Evolutionary conservation across 2,329 filamentous ascomycete genomes (phyloP).

Genomic region (Xylaria digitata): DNA sequence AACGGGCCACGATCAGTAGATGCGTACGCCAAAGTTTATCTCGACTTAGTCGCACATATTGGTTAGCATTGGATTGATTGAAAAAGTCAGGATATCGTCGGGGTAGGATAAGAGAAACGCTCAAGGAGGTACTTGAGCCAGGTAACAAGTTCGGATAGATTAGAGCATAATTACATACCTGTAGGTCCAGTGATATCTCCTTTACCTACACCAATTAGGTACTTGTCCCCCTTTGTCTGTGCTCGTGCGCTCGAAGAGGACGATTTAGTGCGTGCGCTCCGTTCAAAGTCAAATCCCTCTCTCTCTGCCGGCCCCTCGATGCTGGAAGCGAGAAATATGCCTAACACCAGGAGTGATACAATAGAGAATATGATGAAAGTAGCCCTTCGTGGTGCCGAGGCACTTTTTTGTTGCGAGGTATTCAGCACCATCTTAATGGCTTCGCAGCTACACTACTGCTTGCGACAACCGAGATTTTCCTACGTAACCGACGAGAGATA

Average conservation of each 20-base stretch:
- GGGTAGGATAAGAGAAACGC: not conserved
- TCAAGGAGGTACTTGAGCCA: not conserved
- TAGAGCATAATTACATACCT: constrained; percentile 29
- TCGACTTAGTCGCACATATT: constrained; percentile 66
- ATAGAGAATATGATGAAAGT: constrained; percentile 46
- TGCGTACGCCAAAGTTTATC: constrained; percentile 88
- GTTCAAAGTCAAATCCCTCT: constrained; percentile 39
- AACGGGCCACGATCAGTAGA: not conserved
- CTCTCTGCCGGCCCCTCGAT: constrained; percentile 29
- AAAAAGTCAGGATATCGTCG: not conserved
- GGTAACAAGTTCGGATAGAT: constrained; percentile 6
- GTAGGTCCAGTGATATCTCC: constrained; percentile 75
- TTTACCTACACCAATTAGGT: constrained; percentile 64
- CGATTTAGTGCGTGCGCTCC: constrained; percentile 25
- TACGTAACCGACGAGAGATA: constrained; percentile 13
- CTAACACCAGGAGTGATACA: constrained; percentile 52
- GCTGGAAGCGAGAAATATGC: constrained; percentile 47
- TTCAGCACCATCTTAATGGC: constrained; percentile 38
- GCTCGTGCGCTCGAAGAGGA: constrained; percentile 39
- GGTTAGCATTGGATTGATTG: constrained; percentile 28
- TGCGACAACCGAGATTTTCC: constrained; percentile 4
- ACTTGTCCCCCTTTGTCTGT: constrained; percentile 54
- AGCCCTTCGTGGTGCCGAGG: constrained; percentile 44
- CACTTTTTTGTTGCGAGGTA: constrained; percentile 27
- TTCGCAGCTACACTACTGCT: constrained; percentile 28